A percentile compares a stretch with the other conserved stretches of the same genome.
Evolutionary conservation across 2,329 filamentous ascomycete species (phyloP).

Genomic region (Zymoseptoria brevis): DNA sequence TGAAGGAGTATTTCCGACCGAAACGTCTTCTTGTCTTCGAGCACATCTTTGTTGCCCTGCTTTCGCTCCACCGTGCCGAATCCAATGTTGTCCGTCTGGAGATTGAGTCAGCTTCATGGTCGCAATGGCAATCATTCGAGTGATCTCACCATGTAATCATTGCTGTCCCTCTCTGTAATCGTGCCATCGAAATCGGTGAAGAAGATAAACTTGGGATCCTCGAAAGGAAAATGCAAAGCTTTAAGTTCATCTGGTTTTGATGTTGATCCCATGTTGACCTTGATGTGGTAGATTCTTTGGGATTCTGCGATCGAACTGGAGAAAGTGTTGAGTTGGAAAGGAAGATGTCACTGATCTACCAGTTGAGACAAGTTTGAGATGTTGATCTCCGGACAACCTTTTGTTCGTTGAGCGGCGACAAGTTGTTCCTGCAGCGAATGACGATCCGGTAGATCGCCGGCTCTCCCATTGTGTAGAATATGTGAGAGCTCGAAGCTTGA

Average conservation of each 20-base stretch:
- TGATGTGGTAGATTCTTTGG: not conserved
- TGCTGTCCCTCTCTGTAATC: conserved; percentile 68
- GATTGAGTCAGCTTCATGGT: not conserved
- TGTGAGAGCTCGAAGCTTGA: not conserved
- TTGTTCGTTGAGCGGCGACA: not conserved
- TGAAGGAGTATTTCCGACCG: no score
- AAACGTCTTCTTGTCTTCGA: conserved; percentile 64
- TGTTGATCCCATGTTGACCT: conserved; percentile 9
- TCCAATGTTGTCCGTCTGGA: conserved; percentile 82
- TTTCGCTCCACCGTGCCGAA: conserved; percentile 66
- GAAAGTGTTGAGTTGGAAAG: not conserved
- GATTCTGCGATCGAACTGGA: not conserved
- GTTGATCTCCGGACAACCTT: not conserved
- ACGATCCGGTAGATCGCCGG: not conserved
- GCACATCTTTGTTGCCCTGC: conserved; percentile 67
- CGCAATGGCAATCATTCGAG: not conserved
- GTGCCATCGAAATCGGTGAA: conserved; percentile 99
- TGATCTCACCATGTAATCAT: conserved; percentile 54
- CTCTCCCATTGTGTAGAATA: no score
- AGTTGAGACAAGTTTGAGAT: not conserved
- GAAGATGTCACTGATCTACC: not conserved
- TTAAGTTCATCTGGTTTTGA: conserved; percentile 30
- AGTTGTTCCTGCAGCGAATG: not conserved
- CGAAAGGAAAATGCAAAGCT: conserved; percentile 37
- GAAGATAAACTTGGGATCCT: conserved; percentile 83